phyloP scores from a whole-genome alignment of 140 eudicot species.

The Stevia rebaudiana region DNA sequence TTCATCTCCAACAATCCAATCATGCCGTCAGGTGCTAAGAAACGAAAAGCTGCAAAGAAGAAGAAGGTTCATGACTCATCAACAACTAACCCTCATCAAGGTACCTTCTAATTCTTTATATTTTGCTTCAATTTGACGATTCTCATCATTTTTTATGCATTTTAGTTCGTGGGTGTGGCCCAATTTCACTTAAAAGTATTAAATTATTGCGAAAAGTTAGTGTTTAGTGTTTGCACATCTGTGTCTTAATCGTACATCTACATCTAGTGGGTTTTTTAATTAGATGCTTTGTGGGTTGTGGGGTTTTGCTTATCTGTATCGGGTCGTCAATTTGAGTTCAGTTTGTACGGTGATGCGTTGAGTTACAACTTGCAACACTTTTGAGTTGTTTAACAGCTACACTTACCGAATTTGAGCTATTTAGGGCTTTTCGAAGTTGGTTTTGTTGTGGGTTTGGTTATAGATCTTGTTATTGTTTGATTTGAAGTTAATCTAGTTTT shows the following conservation, averaged over 20 bases:
- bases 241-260: constrained; percentile 13
- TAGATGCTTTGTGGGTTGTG: constrained; percentile 20
- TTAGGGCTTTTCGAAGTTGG: constrained; percentile 16
- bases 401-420: constrained; percentile 4
- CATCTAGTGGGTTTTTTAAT: constrained; percentile 12
- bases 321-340: constrained; percentile 1
- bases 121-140: background rate
- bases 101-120: constrained; percentile 21
- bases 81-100: constrained; percentile 30
- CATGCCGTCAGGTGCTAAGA: constrained; percentile 89
- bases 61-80: constrained; percentile 38
- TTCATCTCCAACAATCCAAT: constrained; percentile 22
- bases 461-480: constrained; percentile 16
- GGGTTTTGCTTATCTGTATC: constrained; percentile 33
- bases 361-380: constrained; percentile 20
- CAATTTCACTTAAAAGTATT: constrained; percentile 8
- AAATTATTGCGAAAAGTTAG: constrained; percentile 15
- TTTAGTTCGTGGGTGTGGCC: constrained; percentile 36
- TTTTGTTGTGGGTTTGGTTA: background rate
- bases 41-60: constrained; percentile 83
- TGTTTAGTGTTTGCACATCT: constrained; percentile 24
- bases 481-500: constrained; percentile 3
- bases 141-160: background rate
- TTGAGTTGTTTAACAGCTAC: constrained; percentile 20
- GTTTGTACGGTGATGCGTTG: background rate